These are phyloP conservation scores for Verticillium nonalfalfae DNA, from an alignment of 2,329 filamentous ascomycete species.

Conservation along the genomic window DNA sequence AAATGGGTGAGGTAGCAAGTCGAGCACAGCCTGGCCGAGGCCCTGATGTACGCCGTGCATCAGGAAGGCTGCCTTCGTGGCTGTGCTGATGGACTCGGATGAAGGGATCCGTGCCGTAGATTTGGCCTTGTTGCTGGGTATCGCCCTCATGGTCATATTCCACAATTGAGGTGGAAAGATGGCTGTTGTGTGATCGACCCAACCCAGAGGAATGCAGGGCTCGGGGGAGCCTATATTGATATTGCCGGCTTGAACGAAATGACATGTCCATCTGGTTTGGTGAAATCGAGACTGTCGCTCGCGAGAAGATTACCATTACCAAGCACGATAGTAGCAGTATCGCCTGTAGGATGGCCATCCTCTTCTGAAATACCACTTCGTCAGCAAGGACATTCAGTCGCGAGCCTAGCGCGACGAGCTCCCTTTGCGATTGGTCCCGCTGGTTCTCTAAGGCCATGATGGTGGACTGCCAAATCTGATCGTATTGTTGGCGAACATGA, in stretches of 20 bases:
- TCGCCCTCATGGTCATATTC: neutral
- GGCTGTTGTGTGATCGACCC: neutral
- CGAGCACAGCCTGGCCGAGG: neutral
- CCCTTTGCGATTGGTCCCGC: constrained; percentile 74
- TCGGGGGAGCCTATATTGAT: neutral
- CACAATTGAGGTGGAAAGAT: neutral
- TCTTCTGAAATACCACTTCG: constrained; percentile 79
- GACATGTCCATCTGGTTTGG: constrained; percentile 4
- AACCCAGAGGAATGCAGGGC: neutral
- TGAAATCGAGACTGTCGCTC: constrained; percentile 30
- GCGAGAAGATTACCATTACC: constrained; percentile 76
- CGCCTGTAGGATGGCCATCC: constrained; percentile 89
- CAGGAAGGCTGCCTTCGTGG: neutral
- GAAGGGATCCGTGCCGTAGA: neutral
- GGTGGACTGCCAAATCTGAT: constrained; percentile 94
- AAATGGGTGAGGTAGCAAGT: neutral
- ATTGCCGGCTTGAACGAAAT: neutral
- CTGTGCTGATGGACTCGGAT: neutral
- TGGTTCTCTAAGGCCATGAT: constrained; percentile 87
- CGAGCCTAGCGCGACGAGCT: constrained; percentile 74
- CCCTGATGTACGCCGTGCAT: neutral
- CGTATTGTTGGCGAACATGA: constrained; percentile 77
- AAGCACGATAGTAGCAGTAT: constrained; percentile 82
- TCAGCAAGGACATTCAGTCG: constrained; percentile 88
- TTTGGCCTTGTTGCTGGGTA: neutral